Evolutionary conservation across 257 asterid species (phyloP).

Genomic region (Hygrophila difformis): DNA sequence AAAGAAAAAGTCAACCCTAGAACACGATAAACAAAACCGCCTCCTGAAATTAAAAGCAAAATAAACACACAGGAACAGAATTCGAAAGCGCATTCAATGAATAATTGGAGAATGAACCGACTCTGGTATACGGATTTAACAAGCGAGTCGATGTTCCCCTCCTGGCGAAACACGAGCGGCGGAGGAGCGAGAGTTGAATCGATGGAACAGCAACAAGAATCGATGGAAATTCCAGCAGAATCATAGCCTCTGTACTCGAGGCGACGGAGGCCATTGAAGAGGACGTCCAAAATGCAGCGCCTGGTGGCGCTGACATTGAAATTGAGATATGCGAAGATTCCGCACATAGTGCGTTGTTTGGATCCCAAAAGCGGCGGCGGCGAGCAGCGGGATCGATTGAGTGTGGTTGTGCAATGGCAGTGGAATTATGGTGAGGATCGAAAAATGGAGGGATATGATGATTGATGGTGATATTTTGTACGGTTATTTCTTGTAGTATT

Average conservation of each 20-base stretch:
- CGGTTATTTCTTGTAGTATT: no score
- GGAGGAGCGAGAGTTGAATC: conserved; percentile 19
- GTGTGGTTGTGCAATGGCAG: no score
- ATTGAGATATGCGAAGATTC: conserved; percentile 92
- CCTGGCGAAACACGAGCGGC: conserved; percentile 68
- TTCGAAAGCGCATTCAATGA: no score
- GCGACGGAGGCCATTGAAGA: conserved; percentile 81
- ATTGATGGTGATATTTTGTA: no score
- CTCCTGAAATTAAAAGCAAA: no score
- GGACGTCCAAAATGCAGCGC: conserved; percentile 66
- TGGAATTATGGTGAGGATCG: no score
- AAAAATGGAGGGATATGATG: no score
- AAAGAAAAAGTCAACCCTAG: no score
- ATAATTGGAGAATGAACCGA: background rate
- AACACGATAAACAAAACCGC: no score
- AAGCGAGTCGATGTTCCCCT: conserved; percentile 76
- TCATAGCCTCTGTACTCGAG: conserved; percentile 97
- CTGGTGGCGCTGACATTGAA: conserved; percentile 61
- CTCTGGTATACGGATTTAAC: conserved; percentile 79
- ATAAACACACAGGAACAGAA: no score
- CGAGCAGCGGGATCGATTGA: no score
- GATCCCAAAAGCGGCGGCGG: no score
- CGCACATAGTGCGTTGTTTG: conserved; percentile 79
- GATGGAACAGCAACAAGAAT: conserved; percentile 19
- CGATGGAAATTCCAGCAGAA: conserved; percentile 81